Evolutionary conservation across 257 asterid species (phyloP).

Genomic region (Scutellaria galericulata): DNA sequence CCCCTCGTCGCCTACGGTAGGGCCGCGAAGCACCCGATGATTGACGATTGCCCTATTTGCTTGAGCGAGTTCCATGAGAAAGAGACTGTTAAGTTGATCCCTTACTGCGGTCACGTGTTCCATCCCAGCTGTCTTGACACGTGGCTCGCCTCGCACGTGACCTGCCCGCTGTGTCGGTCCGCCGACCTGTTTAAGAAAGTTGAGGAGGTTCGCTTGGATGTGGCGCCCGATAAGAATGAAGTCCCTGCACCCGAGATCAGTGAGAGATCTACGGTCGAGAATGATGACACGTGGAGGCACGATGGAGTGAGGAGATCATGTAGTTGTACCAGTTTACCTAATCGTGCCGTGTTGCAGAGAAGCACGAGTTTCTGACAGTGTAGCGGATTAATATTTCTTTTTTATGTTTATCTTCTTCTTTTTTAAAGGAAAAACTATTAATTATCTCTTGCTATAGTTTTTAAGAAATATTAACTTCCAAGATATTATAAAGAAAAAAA

Average conservation of each 20-base stretch:
- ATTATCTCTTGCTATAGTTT: background rate
- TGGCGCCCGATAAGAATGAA: slow-evolving; percentile 22
- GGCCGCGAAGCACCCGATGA: slow-evolving; percentile 50
- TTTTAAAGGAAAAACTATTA: background rate
- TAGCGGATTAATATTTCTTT: background rate
- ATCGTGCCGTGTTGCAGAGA: slow-evolving; percentile 32
- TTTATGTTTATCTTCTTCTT: background rate
- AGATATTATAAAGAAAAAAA: background rate
- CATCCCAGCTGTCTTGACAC: slow-evolving; percentile 75
- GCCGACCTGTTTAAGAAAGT: slow-evolving; percentile 47
- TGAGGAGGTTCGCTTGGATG: slow-evolving; percentile 60
- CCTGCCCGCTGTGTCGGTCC: slow-evolving; percentile 84
- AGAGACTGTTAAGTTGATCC: slow-evolving; percentile 65
- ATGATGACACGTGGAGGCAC: slow-evolving; percentile 39
- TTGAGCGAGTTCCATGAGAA: slow-evolving; percentile 59
- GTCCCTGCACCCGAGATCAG: slow-evolving; percentile 17
- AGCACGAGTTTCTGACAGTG: slow-evolving; percentile 46
- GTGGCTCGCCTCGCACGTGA: slow-evolving; percentile 80
- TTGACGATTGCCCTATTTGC: slow-evolving; percentile 72
- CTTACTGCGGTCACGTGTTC: slow-evolving; percentile 80
- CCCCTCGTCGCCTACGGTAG: slow-evolving; percentile 59
- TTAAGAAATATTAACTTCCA: too few relatives aligned
- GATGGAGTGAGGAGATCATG: slow-evolving; percentile 15
- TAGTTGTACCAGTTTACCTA: slow-evolving; percentile 12
- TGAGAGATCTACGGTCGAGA: slow-evolving; percentile 37